Evolutionary conservation across 2,329 filamentous ascomycete species (phyloP).

Genomic region (Annulohypoxylon truncatum): DNA sequence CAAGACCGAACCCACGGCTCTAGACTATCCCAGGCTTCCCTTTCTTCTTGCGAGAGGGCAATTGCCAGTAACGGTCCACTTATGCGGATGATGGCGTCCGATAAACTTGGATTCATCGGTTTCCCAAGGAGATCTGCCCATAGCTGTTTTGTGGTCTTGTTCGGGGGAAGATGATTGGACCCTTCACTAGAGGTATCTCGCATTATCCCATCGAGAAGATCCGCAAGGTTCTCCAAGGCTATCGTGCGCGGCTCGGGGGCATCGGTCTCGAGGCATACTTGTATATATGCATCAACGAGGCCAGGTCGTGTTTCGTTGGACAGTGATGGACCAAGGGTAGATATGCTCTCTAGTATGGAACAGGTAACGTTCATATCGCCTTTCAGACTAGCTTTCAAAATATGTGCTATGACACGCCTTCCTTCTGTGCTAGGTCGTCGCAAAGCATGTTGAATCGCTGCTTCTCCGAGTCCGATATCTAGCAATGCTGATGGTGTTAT

Average conservation of each 20-base stretch:
- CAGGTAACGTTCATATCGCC: constrained; percentile 56
- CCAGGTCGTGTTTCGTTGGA: constrained; percentile 44
- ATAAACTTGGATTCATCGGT: constrained; percentile 60
- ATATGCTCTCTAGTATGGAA: constrained; percentile 56
- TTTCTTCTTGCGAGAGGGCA: constrained; percentile 36
- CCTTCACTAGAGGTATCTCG: constrained; percentile 30
- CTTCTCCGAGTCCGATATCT: constrained; percentile 41
- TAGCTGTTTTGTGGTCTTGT: constrained; percentile 52
- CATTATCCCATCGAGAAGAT: constrained; percentile 57
- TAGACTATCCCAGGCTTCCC: constrained; percentile 22
- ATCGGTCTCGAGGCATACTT: constrained; percentile 53
- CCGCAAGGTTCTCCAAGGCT: constrained; percentile 61
- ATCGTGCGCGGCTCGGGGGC: constrained; percentile 60
- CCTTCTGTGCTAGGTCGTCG: constrained; percentile 14
- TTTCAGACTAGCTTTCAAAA: constrained; percentile 54
- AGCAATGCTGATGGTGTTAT: constrained; percentile 40
- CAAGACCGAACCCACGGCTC: constrained; percentile 53
- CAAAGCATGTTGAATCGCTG: constrained; percentile 51
- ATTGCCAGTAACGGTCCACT: constrained; percentile 60
- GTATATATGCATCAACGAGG: constrained; percentile 58
- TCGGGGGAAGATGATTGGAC: constrained; percentile 49
- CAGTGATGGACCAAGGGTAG: constrained; percentile 42
- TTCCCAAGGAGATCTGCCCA: constrained; percentile 56
- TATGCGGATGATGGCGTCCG: constrained; percentile 61
- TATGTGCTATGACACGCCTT: constrained; percentile 44